These are phyloP conservation scores for Chaetoscypha palmicola DNA, from an alignment of 2,329 filamentous ascomycete genomes.

Conservation along the genomic window DNA sequence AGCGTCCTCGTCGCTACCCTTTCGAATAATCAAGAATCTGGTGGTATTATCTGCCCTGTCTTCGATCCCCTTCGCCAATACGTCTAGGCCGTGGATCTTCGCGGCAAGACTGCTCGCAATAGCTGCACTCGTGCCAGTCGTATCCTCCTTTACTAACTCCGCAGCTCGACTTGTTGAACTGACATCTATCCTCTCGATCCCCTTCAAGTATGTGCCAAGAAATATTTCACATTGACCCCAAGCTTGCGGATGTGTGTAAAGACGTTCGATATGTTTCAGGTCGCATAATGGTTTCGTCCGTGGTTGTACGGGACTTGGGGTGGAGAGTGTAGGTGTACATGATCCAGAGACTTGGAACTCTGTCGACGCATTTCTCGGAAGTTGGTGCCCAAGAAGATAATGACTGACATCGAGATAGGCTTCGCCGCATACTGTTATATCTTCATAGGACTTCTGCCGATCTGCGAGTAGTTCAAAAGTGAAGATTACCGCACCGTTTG, in stretches of 20 bases:
- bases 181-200: constrained; percentile 74
- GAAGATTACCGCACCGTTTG: constrained; percentile 85
- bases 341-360: constrained; percentile 35
- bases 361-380: constrained; percentile 6
- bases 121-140: constrained; percentile 59
- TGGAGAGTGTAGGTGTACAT: constrained; percentile 43
- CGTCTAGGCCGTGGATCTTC: constrained; percentile 55
- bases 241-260: constrained; percentile 93
- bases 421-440: constrained; percentile 74
- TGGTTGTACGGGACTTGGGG: constrained; percentile 40
- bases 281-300: constrained; percentile 41
- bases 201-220: constrained; percentile 60
- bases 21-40: constrained; percentile 61
- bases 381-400: constrained; percentile 60
- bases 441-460: constrained; percentile 52
- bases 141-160: constrained; percentile 60
- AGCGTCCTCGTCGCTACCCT: constrained; percentile 21
- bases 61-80: constrained; percentile 65
- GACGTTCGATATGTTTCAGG: constrained; percentile 58
- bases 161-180: constrained; percentile 82
- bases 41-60: constrained; percentile 72
- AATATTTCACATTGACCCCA: constrained; percentile 86
- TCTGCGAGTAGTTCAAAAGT: constrained; percentile 87
- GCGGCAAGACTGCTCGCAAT: constrained; percentile 73
- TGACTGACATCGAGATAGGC: constrained; percentile 84